These are phyloP conservation scores for Suzukiozyma palmioleophila DNA, from an alignment of 1,139 yeast species.

Conservation along the genomic window DNA sequence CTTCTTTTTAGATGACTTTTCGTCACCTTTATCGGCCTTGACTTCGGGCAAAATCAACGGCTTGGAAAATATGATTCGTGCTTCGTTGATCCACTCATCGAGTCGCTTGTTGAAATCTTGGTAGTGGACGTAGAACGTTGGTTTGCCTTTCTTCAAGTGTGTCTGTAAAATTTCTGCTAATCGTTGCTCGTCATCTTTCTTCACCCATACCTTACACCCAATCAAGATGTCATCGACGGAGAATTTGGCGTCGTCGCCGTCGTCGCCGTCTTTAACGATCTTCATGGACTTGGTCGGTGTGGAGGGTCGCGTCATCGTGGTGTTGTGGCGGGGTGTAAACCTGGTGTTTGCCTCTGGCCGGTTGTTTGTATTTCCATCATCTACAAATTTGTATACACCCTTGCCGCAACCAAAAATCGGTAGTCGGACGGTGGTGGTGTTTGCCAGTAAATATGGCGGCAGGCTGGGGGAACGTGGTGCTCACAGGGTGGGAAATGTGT, in stretches of 20 bases:
- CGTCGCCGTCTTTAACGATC: slow-evolving; percentile 6
- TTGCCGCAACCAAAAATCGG: background rate
- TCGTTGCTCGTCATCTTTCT: slow-evolving; percentile 75
- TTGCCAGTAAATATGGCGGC: too few species aligned
- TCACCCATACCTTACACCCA: slow-evolving; percentile 79
- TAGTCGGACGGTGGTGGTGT: too few species aligned
- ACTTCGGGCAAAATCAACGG: slow-evolving; percentile 70
- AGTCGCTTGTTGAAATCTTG: slow-evolving; percentile 83
- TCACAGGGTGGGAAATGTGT: too few species aligned
- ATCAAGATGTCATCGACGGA: slow-evolving; percentile 48
- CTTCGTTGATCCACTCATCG: slow-evolving; percentile 86
- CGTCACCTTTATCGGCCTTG: slow-evolving; percentile 44
- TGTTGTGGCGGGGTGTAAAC: background rate
- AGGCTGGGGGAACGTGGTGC: too few species aligned
- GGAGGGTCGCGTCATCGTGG: background rate
- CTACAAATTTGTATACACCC: background rate
- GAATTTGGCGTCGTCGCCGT: slow-evolving; percentile 16
- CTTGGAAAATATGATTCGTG: slow-evolving; percentile 63
- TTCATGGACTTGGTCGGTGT: slow-evolving; percentile 4
- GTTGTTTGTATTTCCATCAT: background rate
- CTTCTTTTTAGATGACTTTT: slow-evolving; percentile 13
- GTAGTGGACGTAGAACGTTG: slow-evolving; percentile 88
- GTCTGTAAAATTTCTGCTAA: slow-evolving; percentile 82
- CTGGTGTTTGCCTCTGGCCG: background rate
- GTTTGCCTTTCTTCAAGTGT: slow-evolving; percentile 70